Evolutionary conservation across 2,329 filamentous ascomycete species (phyloP).

Genomic region (Thielaviopsis populi): DNA sequence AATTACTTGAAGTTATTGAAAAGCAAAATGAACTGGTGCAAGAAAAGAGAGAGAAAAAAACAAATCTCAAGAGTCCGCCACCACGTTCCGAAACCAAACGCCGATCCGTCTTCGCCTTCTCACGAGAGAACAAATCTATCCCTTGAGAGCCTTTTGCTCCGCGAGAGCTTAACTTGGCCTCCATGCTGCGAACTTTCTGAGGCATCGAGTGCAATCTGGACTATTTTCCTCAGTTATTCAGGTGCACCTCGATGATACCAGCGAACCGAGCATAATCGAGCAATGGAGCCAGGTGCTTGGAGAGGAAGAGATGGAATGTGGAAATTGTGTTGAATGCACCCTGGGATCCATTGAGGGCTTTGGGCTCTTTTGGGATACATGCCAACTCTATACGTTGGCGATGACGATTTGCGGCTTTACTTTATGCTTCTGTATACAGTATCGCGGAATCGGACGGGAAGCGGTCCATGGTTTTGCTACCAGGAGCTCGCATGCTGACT

Average conservation of each 20-base stretch:
- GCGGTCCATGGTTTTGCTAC: conserved; percentile 53
- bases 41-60: not conserved
- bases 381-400: conserved; percentile 16
- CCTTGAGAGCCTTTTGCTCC: conserved; percentile 3
- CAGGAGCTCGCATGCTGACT: conserved; percentile 67
- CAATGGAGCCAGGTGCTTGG: conserved; percentile 4
- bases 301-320: conserved; percentile 10
- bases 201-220: conserved; percentile 4
- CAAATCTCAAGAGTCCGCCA: conserved; percentile 7
- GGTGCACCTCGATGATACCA: conserved; percentile 6
- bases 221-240: not conserved
- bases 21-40: not conserved
- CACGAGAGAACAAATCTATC: conserved; percentile 13
- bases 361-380: conserved; percentile 12
- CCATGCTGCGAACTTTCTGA: not conserved
- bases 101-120: conserved; percentile 14
- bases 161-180: not conserved
- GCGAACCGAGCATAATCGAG: conserved; percentile 10
- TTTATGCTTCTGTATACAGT: conserved; percentile 18
- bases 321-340: not conserved
- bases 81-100: conserved; percentile 16
- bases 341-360: conserved; percentile 1
- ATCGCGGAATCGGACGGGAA: conserved; percentile 55
- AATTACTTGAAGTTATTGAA: conserved; percentile 23
- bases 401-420: conserved; percentile 20